phyloP scores from a whole-genome alignment of 139 green algal species.

The Coelastrella sp. region DNA sequence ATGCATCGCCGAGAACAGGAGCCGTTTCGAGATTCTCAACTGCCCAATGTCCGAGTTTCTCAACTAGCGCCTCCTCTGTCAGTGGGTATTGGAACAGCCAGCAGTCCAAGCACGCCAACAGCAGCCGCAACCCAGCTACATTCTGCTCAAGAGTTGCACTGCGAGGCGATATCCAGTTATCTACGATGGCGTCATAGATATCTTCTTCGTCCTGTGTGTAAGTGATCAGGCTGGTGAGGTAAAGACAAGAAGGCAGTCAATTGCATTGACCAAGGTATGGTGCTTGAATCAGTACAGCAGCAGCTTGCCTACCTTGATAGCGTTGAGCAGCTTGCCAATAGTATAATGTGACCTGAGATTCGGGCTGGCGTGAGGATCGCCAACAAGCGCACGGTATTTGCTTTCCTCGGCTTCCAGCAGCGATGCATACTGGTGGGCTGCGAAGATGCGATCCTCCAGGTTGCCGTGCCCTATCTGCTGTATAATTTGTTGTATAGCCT shows the following conservation, averaged over 20 bases:
- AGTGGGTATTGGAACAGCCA: constrained; percentile 69
- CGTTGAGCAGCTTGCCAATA: constrained; percentile 51
- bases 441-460: constrained; percentile 29
- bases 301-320: constrained; percentile 44
- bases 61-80: constrained; percentile 62
- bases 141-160: constrained; percentile 52
- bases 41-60: constrained; percentile 55
- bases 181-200: constrained; percentile 54
- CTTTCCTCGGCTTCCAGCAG: constrained; percentile 56
- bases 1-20: constrained; percentile 29
- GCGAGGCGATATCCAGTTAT: constrained; percentile 53
- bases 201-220: constrained; percentile 46
- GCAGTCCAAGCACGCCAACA: constrained; percentile 55
- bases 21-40: constrained; percentile 42
- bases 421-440: constrained; percentile 45
- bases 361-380: constrained; percentile 49
- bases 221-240: background rate
- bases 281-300: background rate
- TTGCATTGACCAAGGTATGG: background rate
- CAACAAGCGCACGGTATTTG: constrained; percentile 52
- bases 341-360: constrained; percentile 40
- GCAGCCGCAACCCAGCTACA: constrained; percentile 62
- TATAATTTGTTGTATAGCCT: constrained; percentile 44
- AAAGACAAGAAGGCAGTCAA: background rate
- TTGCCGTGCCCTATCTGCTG: constrained; percentile 1